Percentiles rank a stretch among this genome's conserved stretches.
These are phyloP conservation scores for Vanrija sp. DNA, from an alignment of 1,284 basidiomycete genomes.

Conservation along the genomic window DNA sequence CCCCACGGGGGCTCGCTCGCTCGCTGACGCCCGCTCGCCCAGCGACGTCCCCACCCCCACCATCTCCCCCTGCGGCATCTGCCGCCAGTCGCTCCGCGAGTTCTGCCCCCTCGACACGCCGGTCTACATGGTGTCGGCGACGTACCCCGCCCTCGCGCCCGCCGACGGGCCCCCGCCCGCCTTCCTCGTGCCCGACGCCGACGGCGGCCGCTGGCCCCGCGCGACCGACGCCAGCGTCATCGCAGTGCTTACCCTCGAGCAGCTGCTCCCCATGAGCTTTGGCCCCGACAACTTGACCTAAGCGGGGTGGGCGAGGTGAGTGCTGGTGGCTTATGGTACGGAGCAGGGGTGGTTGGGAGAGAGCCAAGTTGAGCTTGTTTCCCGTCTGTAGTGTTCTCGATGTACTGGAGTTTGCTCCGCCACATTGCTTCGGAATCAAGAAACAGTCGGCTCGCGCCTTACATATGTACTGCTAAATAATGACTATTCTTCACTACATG, in stretches of 20 bases:
- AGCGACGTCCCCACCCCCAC: constrained; percentile 61
- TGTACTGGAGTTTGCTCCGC: too few relatives aligned
- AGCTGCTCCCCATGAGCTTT: constrained; percentile 80
- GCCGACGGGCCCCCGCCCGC: constrained; percentile 30
- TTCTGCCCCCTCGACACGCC: constrained; percentile 72
- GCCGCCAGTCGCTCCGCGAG: constrained; percentile 84
- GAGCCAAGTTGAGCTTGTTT: too few relatives aligned
- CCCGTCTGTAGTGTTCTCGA: too few relatives aligned
- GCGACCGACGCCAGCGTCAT: constrained; percentile 52
- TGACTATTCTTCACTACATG: too few relatives aligned
- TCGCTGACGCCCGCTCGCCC: not conserved
- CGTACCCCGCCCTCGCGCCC: constrained; percentile 53
- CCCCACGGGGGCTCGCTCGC: constrained; percentile 1
- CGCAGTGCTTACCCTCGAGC: constrained; percentile 63
- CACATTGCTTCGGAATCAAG: not conserved
- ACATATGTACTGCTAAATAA: too few relatives aligned
- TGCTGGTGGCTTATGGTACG: not conserved
- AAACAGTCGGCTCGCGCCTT: too few relatives aligned
- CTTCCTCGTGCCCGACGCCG: constrained; percentile 22
- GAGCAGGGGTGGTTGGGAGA: not conserved
- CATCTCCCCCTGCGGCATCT: constrained; percentile 82
- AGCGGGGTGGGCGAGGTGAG: not conserved
- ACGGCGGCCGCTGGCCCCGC: constrained; percentile 21
- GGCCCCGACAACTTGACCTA: constrained; percentile 63
- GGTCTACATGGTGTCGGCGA: constrained; percentile 68